phyloP scores from a whole-genome alignment of 2,329 filamentous ascomycete species.

The Periconia macrospinosa region DNA sequence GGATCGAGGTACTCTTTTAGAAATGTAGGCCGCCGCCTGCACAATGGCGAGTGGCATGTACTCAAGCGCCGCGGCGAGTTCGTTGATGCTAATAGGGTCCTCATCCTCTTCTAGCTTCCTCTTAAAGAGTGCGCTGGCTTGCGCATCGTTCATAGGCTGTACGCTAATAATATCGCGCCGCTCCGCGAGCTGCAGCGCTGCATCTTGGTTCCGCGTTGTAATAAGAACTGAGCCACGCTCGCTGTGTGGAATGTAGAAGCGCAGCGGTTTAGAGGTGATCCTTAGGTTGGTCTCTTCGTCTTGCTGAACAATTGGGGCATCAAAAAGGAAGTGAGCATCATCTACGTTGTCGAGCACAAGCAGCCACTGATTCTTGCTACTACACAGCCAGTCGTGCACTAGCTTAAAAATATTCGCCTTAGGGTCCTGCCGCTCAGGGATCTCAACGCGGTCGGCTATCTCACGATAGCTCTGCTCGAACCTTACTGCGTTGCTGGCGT shows the following conservation, averaged over 20 bases:
- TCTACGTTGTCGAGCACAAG: constrained; percentile 14
- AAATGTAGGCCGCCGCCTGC: constrained; percentile 40
- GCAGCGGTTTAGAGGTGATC: constrained; percentile 1
- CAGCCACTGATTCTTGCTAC: constrained; percentile 10
- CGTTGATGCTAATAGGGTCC: constrained; percentile 3
- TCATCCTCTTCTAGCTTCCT: constrained; percentile 17
- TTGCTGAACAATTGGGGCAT: not conserved
- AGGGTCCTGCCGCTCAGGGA: constrained; percentile 6
- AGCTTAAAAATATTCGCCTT: constrained; percentile 11
- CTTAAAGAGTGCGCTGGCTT: constrained; percentile 19
- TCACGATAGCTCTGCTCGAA: constrained; percentile 13
- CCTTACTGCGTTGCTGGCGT: constrained; percentile 13
- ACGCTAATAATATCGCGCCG: constrained; percentile 17
- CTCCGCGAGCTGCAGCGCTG: constrained; percentile 11
- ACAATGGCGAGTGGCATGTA: constrained; percentile 37
- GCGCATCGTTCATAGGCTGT: constrained; percentile 16
- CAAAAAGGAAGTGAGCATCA: constrained; percentile 5
- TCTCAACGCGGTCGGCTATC: constrained; percentile 12
- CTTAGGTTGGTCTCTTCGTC: not conserved
- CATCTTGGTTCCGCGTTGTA: constrained; percentile 12
- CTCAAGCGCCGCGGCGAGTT: constrained; percentile 21
- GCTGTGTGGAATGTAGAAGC: constrained; percentile 2
- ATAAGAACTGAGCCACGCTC: constrained; percentile 11
- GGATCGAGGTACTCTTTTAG: constrained; percentile 7
- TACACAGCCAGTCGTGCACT: constrained; percentile 11